A percentile compares a stretch with the other conserved stretches of the same genome.
Evolutionary conservation across 495 filamentous ascomycete genomes (phyloP).

Genomic region (Aspergillus hancockii): DNA sequence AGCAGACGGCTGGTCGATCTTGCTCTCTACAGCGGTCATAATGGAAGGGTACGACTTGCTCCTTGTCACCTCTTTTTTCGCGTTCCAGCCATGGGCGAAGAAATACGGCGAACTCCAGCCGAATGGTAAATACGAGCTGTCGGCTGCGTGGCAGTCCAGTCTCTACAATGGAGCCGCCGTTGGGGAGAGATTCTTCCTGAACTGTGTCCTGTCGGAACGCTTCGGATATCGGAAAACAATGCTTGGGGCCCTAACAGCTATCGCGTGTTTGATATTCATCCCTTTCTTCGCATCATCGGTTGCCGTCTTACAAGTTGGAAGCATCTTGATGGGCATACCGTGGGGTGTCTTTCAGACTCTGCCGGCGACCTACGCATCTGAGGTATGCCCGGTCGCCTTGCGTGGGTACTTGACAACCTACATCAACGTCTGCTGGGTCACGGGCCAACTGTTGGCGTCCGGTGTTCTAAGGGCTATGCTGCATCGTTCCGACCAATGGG

Average conservation of each 20-base stretch:
- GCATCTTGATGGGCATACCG: conserved; percentile 68
- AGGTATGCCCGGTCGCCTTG: conserved; percentile 66
- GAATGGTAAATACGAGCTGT: not conserved
- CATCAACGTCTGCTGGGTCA: conserved; percentile 71
- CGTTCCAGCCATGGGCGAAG: not conserved
- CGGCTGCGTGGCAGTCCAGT: not conserved
- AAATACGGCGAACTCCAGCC: not conserved
- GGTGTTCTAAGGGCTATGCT: conserved; percentile 62
- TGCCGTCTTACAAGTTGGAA: conserved; percentile 58
- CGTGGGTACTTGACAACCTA: conserved; percentile 70
- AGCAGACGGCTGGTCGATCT: not conserved
- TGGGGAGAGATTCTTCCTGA: conserved; percentile 59
- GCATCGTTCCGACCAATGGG: conserved; percentile 50
- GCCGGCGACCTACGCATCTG: conserved; percentile 69
- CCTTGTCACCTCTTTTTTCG: not conserved
- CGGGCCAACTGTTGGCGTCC: conserved; percentile 65
- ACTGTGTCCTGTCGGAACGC: conserved; percentile 62
- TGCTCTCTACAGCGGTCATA: not conserved
- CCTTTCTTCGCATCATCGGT: conserved; percentile 67
- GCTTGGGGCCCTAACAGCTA: conserved; percentile 53
- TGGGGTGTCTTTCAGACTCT: conserved; percentile 75
- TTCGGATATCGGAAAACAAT: conserved; percentile 66
- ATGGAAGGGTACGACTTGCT: not conserved
- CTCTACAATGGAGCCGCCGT: not conserved
- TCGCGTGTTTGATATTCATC: conserved; percentile 61